These are phyloP conservation scores for Pichia gijzeniarum DNA, from an alignment of 805 yeast species.

Conservation along the genomic window DNA sequence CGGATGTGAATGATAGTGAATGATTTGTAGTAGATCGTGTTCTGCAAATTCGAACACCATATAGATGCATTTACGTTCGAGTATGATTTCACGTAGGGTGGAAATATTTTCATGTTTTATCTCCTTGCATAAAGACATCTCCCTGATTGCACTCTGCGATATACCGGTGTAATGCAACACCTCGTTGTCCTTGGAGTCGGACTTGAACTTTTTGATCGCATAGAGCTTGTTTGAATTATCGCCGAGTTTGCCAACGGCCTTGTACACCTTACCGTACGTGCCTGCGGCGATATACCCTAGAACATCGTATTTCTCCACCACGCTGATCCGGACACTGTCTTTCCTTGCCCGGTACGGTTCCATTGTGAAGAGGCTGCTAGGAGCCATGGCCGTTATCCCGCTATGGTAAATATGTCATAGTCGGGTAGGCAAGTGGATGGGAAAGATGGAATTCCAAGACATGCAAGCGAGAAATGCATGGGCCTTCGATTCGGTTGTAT, in stretches of 20 bases:
- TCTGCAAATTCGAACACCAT: constrained; percentile 97
- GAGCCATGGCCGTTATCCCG: constrained; percentile 35
- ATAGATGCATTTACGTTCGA: constrained; percentile 85
- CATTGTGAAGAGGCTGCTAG: constrained; percentile 46
- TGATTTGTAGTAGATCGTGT: constrained; percentile 88
- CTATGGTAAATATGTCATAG: constrained; percentile 9
- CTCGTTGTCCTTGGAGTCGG: constrained; percentile 83
- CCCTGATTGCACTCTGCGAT: constrained; percentile 92
- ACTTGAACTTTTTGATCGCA: constrained; percentile 94
- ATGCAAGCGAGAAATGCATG: too few relatives aligned
- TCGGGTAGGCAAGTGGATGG: too few relatives aligned
- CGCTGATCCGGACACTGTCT: constrained; percentile 63
- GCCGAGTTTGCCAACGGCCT: constrained; percentile 52
- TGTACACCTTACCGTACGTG: constrained; percentile 92
- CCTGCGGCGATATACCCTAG: constrained; percentile 98
- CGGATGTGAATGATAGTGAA: constrained; percentile 91
- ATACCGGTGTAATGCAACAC: constrained; percentile 87
- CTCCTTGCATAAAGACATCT: constrained; percentile 92
- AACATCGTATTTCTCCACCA: constrained; percentile 78
- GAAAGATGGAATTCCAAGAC: too few relatives aligned
- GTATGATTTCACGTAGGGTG: constrained; percentile 68
- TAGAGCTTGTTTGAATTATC: constrained; percentile 35
- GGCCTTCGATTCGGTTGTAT: too few relatives aligned
- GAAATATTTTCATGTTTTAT: constrained; percentile 75
- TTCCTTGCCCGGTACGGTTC: constrained; percentile 56